Conservation (phyloP, 1,139 yeast species). For the Pichia sp. region DNA sequence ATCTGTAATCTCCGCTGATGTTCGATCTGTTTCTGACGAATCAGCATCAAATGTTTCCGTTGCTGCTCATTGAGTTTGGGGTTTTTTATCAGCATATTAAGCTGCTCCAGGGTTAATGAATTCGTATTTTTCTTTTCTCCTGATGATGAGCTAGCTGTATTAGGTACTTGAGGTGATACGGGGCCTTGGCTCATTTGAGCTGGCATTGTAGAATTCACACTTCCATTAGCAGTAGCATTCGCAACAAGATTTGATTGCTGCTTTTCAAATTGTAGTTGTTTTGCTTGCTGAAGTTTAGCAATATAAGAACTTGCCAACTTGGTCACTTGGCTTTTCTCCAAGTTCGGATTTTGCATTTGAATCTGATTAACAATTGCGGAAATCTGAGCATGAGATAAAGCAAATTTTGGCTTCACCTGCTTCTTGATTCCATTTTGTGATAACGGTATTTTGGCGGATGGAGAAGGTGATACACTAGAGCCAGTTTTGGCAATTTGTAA, state of each 20-base stretch:
- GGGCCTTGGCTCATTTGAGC: conserved; percentile 20
- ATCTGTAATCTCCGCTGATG: conserved; percentile 21
- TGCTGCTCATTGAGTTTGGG: conserved; percentile 18
- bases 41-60: conserved; percentile 14
- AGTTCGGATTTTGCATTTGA: conserved; percentile 62
- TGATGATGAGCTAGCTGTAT: background rate
- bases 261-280: conserved; percentile 16
- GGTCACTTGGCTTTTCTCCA: conserved; percentile 68
- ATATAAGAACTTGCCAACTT: conserved; percentile 67
- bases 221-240: conserved; percentile 20
- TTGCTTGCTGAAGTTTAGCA: conserved; percentile 48
- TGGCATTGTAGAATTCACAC: conserved; percentile 15
- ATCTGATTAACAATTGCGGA: conserved; percentile 66
- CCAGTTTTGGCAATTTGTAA: conserved; percentile 14
- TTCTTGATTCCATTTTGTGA: conserved; percentile 21
- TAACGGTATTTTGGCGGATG: conserved; percentile 10
- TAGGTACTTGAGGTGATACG: conserved; percentile 14
- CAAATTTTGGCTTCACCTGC: conserved; percentile 30
- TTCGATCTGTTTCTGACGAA: conserved; percentile 16
- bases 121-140: conserved; percentile 9
- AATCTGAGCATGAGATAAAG: conserved; percentile 59
- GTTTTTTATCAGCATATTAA: conserved; percentile 17
- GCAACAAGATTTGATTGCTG: conserved; percentile 26
- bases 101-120: conserved; percentile 15
- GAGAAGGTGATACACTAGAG: conserved; percentile 13